Base-by-base conservation (phyloP, 1,139 yeast genomes). In the Pichia sp. region DNA sequence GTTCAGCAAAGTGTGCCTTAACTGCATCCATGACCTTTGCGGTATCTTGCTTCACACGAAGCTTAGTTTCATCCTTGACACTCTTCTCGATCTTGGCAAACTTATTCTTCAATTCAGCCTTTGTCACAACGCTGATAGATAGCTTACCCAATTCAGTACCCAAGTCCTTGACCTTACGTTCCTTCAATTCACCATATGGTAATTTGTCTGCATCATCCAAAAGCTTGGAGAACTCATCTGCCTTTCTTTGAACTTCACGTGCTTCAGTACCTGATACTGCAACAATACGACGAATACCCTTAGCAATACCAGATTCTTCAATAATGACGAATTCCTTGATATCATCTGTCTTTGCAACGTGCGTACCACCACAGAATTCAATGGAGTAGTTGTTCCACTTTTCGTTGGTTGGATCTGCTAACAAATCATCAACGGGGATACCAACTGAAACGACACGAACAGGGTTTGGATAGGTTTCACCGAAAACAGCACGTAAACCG, bases 301-400 rank as follows among this genome's bases (percentile, higher is more conserved):
- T 91, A 45, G 98, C 97, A 60, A 91, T 66, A 64, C 98, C 98
- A 45, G 87, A 76, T 64, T 91, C 99, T 68, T 91, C 99, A 47
- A 81, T 68, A 39, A 91, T 73, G 30, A 91, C 84, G 48, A 91
- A 75, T 51, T 84, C 91, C 62, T 87, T 87, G 59, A 91, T 93
- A 46, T 91, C 98, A 42, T 91, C 84, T 17, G 98, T 88, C 60
- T 81, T 80, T 37, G 76, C 73, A 47, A 91, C 96, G 56, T 91
- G 99, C 14, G 98, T 91, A 63, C 99, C 99, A 64, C 99, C 99
- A 65, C 99, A 91, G 70, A 91, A 88, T 66, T 93, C 99, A 50
- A 93, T 70, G 5, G 96, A 85, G 51, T 74, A 68, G 37, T 74
- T 66, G 50, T 62, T 64, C 97, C 98, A 91, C 53, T 83, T 74